These are phyloP conservation scores for Ascochyta viciae-villosae DNA, from an alignment of 2,329 filamentous ascomycete genomes.

Conservation along the genomic window DNA sequence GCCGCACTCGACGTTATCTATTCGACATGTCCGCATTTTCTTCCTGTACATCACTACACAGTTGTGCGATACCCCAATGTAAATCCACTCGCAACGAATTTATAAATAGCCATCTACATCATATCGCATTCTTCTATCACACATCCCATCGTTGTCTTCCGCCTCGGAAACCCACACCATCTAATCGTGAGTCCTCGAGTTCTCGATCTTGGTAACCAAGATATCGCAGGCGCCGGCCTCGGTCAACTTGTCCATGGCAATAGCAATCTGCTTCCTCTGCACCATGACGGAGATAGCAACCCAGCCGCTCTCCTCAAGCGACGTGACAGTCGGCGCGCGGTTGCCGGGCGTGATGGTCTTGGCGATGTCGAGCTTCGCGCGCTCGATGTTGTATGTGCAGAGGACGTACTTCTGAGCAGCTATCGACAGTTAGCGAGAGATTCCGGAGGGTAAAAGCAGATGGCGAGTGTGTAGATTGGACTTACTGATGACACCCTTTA, in stretches of 20 bases:
- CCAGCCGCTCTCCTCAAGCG: constrained; percentile 87
- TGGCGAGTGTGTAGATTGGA: neutral
- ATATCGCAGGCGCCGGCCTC: constrained; percentile 83
- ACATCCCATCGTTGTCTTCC: neutral
- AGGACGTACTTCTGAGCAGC: constrained; percentile 91
- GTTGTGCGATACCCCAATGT: constrained; percentile 9
- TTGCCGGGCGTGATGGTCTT: constrained; percentile 88
- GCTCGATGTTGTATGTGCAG: constrained; percentile 93
- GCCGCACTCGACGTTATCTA: neutral
- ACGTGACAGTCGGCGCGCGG: constrained; percentile 89
- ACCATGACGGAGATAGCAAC: constrained; percentile 96
- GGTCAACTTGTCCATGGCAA: constrained; percentile 84
- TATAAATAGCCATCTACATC: neutral
- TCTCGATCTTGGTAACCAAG: constrained; percentile 83
- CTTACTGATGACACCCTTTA: constrained; percentile 87
- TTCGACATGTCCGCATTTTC: neutral
- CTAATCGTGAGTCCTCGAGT: constrained; percentile 59
- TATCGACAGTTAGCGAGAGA: constrained; percentile 38
- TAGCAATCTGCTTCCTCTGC: constrained; percentile 82
- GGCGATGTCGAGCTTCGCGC: constrained; percentile 70
- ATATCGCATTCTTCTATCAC: neutral
- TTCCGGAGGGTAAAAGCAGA: neutral
- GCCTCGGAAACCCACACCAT: neutral
- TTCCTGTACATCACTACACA: neutral
- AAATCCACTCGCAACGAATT: neutral